Evolutionary conservation across 2,329 filamentous ascomycete species (phyloP).

Genomic region (Colletotrichum higginsianum): DNA sequence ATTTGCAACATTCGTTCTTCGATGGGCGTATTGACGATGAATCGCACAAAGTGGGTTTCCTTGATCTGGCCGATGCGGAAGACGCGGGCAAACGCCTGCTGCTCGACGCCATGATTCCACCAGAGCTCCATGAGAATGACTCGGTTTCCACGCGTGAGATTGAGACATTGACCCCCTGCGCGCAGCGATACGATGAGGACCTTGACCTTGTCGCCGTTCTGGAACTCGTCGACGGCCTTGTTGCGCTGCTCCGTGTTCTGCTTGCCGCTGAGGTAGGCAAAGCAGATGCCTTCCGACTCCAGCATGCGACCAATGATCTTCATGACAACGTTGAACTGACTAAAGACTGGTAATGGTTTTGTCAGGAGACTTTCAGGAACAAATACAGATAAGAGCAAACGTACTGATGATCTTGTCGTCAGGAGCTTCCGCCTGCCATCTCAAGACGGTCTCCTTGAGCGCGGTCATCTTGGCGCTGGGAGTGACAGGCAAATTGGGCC

Average conservation of each 20-base stretch:
- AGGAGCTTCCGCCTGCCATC: constrained; percentile 51
- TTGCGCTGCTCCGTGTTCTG: constrained; percentile 43
- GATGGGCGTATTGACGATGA: constrained; percentile 70
- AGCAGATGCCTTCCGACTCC: constrained; percentile 46
- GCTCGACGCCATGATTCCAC: constrained; percentile 73
- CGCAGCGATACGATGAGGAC: constrained; percentile 53
- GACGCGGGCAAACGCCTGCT: constrained; percentile 74
- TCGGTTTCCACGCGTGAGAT: constrained; percentile 62
- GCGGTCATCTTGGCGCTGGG: constrained; percentile 53
- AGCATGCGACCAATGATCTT: constrained; percentile 57
- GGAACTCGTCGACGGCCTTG: constrained; percentile 46
- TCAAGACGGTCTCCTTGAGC: constrained; percentile 51
- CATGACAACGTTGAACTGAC: constrained; percentile 50
- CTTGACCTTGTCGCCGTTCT: neutral
- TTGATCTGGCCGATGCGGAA: constrained; percentile 76
- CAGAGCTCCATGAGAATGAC: constrained; percentile 70
- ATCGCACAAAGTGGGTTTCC: constrained; percentile 70
- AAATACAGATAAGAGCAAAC: constrained; percentile 14
- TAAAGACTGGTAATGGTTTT: constrained; percentile 50
- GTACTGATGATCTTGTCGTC: constrained; percentile 59
- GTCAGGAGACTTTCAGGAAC: neutral
- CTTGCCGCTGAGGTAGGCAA: constrained; percentile 56
- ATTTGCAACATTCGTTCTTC: constrained; percentile 70
- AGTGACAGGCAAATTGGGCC: neutral
- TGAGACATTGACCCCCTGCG: constrained; percentile 56